These are phyloP conservation scores for Grigorovia jiainica DNA, from an alignment of 805 yeast species.

Conservation along the genomic window DNA sequence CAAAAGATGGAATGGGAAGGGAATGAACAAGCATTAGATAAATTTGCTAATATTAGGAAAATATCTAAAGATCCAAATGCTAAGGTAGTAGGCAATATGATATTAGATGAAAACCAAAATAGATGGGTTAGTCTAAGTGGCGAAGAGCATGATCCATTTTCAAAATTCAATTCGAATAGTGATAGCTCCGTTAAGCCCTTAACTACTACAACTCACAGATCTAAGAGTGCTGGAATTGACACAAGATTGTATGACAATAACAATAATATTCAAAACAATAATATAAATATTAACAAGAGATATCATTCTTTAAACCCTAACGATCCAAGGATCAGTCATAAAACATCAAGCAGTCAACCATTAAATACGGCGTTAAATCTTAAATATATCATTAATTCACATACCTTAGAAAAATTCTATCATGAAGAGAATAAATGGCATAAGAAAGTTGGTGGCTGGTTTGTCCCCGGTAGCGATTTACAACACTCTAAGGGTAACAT, in stretches of 20 bases:
- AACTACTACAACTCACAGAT: constrained; percentile 5
- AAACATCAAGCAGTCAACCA: constrained; percentile 13
- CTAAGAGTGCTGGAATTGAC: constrained; percentile 4
- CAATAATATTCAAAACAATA: background rate
- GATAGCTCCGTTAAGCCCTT: too few relatives aligned
- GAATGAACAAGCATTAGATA: constrained; percentile 18
- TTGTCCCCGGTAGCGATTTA: constrained; percentile 11
- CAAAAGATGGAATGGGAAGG: constrained; percentile 25
- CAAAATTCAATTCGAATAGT: constrained; percentile 7
- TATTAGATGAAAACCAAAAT: constrained; percentile 26
- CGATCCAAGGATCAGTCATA: constrained; percentile 5
- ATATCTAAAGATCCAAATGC: constrained; percentile 8
- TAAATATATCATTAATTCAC: constrained; percentile 1
- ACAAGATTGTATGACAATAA: too few relatives aligned
- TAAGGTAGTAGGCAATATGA: constrained; percentile 26
- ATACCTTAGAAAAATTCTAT: constrained; percentile 19
- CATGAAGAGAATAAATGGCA: constrained; percentile 29
- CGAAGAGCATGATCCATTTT: constrained; percentile 25
- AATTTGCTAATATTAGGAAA: constrained; percentile 14
- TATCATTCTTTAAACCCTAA: background rate
- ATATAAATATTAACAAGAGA: background rate
- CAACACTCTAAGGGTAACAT: constrained; percentile 6
- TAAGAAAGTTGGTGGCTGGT: constrained; percentile 26
- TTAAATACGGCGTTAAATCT: constrained; percentile 1
- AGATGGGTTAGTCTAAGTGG: constrained; percentile 26